These are phyloP conservation scores for Globisporangium rhizosaccharum DNA, from an alignment of 352 stramenopile species.

Conservation along the genomic window DNA sequence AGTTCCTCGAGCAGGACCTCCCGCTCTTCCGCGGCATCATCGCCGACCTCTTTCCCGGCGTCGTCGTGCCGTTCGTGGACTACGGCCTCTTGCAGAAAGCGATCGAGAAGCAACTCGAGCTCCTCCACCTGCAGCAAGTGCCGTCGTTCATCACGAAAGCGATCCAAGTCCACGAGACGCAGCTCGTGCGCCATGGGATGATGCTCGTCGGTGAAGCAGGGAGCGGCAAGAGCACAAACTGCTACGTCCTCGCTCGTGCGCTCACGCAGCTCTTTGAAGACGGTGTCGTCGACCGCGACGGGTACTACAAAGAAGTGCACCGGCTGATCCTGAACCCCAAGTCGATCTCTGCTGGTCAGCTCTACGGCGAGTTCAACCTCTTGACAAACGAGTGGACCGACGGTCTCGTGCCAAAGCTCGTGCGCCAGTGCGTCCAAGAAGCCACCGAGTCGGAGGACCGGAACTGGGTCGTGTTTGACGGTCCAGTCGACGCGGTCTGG, in stretches of 20 bases:
- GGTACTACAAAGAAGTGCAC: conserved; percentile 87
- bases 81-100: conserved; percentile 89
- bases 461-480: conserved; percentile 91
- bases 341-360: conserved; percentile 93
- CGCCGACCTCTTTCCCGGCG: conserved; percentile 90
- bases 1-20: conserved; percentile 93
- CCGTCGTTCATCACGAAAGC: conserved; percentile 82
- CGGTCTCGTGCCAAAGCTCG: conserved; percentile 89
- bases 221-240: conserved; percentile 86
- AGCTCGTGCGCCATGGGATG: conserved; percentile 91
- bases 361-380: conserved; percentile 93
- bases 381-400: conserved; percentile 95
- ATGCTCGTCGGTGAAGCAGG: conserved; percentile 92
- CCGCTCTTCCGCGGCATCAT: conserved; percentile 94
- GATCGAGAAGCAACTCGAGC: conserved; percentile 76
- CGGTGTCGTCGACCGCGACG: conserved; percentile 75
- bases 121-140: conserved; percentile 77
- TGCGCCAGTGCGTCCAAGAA: conserved; percentile 84
- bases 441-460: conserved; percentile 73
- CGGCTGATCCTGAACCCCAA: conserved; percentile 92
- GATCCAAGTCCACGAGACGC: conserved; percentile 89
- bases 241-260: conserved; percentile 64
- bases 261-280: conserved; percentile 74
- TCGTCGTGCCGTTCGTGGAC: conserved; percentile 92
- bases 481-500: conserved; percentile 89